Base-by-base conservation (phyloP, 768 basidiomycete genomes). In the Xerocomellus dryophilus region DNA sequence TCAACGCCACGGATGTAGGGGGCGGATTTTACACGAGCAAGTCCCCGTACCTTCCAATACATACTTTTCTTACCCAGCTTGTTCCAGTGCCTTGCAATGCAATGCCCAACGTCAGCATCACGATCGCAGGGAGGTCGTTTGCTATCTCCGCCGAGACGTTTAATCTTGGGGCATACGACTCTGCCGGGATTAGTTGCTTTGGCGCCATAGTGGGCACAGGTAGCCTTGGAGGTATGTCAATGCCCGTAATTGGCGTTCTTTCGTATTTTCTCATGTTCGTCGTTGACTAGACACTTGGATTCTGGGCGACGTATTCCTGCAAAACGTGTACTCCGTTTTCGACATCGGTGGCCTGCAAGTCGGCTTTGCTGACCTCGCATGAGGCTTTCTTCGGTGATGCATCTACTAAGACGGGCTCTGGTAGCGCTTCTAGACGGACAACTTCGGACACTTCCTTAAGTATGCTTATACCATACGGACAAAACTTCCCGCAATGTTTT, bases 301-400 rank as follows among this genome's bases (percentile, higher is more conserved):
- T 43, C 39, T 75, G 25, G 74, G 74, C 7, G 73, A 72, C 31
- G 61, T 66, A 11, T 78, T 81, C 68, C 56, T 80, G 56, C 72
- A 68, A 59, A 77, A 75, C 47, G 76, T 78, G 25, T 82, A 78
- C 57, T 69, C 77, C 8, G 66, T 68, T 11, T 80, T 80, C 57
- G 75, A 79, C 56, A 51, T 74, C 18, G 74, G 69, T 5, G 66
- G 70, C n/a, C 49, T 38, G 4, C 67, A 61, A 31, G 73, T 78
- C n/a, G 76, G 78, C 5, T 78, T 78, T 56, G 77, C 77, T 35
- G 38, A 58, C 10, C 62, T 68, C 38, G 59, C 59, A 46, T 66
- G 54, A 68, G 34, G 31, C 27, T 21, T 17, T 48, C 23, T 27
- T 35, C 35, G 7, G n/a, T 32, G 3, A 7, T 23, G 1, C 6